Base-by-base conservation (phyloP, 148 eudicot genomes). In the Cornus kousa region DNA sequence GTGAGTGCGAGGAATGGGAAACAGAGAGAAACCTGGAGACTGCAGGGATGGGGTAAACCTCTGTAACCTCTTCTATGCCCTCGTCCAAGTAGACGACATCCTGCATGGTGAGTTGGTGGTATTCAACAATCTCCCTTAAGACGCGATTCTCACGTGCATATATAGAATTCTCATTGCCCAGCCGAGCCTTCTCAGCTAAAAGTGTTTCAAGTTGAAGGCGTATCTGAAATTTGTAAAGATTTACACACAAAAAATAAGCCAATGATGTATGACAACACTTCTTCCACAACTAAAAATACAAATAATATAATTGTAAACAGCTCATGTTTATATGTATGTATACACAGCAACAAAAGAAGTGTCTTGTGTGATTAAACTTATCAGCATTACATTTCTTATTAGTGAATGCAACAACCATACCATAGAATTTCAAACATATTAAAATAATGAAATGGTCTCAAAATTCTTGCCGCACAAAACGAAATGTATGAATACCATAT, bases 91-190 rank as follows among this genome's bases (percentile, higher is more conserved):
- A 95, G 19, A 95, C 91, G 46, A 95, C 85, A 78, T 93, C 97
- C 78, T 95, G 99, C 99, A 93, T 93, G 62, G 99, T 93, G 46
- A 95, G 97, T 74, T 93, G 99, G 83, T 95, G 99, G 71, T 89
- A 95, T 81, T 95, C 98, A 32, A 95, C 99, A 80, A 95, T 92
- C 85, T 95, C 99, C 79, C 94, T 89, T 75, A 95, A 85, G 84
- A 95, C 89, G 40, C 97, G 90, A 70, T 95, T 95, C 87, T 95
- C 99, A 53, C 99, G 92, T 22, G 99, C 92, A 72, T 87, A 89
- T 70, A 91, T 78, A 0, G 99, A 90, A 80, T 95, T 95, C 75
- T 95, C 99, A 80, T 93, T 88, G 2, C 97, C 97, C 83, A 95
- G 81, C 23, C 99, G 93, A 72, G 97, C 93, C 91, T 95, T 95